A percentile compares a stretch with the other conserved stretches of the same genome.
Evolutionary conservation across 257 asterid species (phyloP).

Genomic region (Solanum commersonii): DNA sequence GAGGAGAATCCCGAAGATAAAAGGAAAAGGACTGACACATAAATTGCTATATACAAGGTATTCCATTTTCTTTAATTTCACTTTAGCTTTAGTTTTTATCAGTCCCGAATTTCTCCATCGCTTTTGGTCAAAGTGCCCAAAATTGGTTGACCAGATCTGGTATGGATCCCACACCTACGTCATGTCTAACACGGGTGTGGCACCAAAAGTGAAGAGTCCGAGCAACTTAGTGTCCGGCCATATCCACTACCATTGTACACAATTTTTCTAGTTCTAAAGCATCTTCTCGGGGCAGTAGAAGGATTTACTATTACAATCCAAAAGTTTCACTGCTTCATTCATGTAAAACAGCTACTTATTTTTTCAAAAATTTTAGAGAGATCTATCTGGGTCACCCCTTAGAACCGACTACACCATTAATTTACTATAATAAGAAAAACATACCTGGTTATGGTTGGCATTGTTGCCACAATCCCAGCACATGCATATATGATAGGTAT

Average conservation of each 20-base stretch:
- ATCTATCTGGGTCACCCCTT: neutral
- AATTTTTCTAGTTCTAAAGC: neutral
- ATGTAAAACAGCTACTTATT: neutral
- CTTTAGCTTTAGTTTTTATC: neutral
- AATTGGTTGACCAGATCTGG: neutral
- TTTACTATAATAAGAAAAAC: neutral
- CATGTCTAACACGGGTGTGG: neutral
- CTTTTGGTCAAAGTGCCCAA: neutral
- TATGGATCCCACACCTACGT: neutral
- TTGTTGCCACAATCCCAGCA: constrained; percentile 83
- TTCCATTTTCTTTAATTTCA: neutral
- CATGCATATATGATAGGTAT: constrained; percentile 79
- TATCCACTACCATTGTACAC: neutral
- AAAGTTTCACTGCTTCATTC: neutral
- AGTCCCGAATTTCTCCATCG: neutral
- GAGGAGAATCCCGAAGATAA: neutral
- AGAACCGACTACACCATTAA: neutral
- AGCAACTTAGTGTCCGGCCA: neutral
- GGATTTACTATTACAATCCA: neutral
- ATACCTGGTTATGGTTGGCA: constrained; percentile 92
- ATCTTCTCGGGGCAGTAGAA: neutral
- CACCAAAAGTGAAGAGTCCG: neutral
- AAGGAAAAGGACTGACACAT: neutral
- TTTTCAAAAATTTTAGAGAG: neutral
- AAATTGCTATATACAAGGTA: neutral